Evolutionary conservation across 805 yeast species (phyloP).

Genomic region (Wickerhamiella azyma): DNA sequence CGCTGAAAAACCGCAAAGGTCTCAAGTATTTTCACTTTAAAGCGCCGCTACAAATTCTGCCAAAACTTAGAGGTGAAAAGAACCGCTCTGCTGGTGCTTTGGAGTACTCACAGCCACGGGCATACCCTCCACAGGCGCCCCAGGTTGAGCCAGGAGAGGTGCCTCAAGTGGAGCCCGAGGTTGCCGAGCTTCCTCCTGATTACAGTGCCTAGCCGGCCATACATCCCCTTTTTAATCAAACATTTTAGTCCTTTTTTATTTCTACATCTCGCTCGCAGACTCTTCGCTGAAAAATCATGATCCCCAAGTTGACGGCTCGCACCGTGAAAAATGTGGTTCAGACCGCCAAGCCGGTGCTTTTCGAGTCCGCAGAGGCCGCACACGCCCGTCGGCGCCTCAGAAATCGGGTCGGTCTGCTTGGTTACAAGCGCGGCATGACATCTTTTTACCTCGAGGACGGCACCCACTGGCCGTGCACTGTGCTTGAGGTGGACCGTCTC

Average conservation of each 20-base stretch:
- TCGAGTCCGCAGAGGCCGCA: conserved; percentile 55
- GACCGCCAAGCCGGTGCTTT: conserved; percentile 37
- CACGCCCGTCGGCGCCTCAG: conserved; percentile 62
- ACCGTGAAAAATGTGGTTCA: conserved; percentile 20
- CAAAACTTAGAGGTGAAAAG: not conserved
- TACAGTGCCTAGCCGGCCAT: not conserved
- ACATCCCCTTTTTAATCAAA: no score
- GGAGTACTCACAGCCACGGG: no score
- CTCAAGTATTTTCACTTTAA: not conserved
- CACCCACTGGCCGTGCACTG: conserved; percentile 64
- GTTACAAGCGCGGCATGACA: conserved; percentile 81
- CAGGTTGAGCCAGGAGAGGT: not conserved
- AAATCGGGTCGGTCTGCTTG: conserved; percentile 69
- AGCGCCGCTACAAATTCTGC: not conserved
- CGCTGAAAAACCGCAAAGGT: not conserved
- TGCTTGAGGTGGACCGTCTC: conserved; percentile 72
- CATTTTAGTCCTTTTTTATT: no score
- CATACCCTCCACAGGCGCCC: no score
- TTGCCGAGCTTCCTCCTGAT: not conserved
- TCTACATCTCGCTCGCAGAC: not conserved
- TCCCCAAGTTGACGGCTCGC: conserved; percentile 24
- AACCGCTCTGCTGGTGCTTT: not conserved
- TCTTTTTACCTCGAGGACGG: conserved; percentile 61
- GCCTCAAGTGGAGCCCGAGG: not conserved
- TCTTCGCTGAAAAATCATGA: not conserved